Evolutionary conservation across 441 rosid genomes (phyloP).

Genomic region (Brassica hybrid): DNA sequence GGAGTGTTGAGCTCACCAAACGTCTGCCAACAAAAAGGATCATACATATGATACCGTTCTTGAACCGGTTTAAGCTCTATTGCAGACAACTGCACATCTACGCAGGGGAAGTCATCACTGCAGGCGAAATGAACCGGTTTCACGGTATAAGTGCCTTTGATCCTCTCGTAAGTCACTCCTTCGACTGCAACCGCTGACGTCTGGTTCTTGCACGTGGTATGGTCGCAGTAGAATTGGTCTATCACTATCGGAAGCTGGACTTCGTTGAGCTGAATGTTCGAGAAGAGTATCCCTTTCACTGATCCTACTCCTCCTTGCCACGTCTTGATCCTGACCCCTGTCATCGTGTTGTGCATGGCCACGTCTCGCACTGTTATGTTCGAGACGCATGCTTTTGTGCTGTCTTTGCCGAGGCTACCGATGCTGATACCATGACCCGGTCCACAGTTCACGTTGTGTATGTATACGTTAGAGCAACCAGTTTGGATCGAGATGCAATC

Average conservation of each 20-base stretch:
- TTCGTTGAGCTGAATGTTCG: slow-evolving; percentile 89
- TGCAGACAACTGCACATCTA: slow-evolving; percentile 64
- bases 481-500: slow-evolving; percentile 96
- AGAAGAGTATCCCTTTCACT: slow-evolving; percentile 80
- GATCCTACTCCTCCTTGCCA: slow-evolving; percentile 99
- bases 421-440: slow-evolving; percentile 99
- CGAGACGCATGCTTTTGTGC: slow-evolving; percentile 93
- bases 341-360: slow-evolving; percentile 85
- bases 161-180: slow-evolving; percentile 81
- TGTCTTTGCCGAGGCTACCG: slow-evolving; percentile 86
- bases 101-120: slow-evolving; percentile 83
- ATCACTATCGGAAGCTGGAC: slow-evolving; percentile 92
- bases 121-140: slow-evolving; percentile 90
- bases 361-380: slow-evolving; percentile 90
- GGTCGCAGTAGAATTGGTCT: slow-evolving; percentile 95
- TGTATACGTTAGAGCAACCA: slow-evolving; percentile 83
- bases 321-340: slow-evolving; percentile 93
- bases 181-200: slow-evolving; percentile 87
- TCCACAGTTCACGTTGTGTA: slow-evolving; percentile 91
- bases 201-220: slow-evolving; percentile 73
- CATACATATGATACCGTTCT: slow-evolving; percentile 60
- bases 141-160: slow-evolving; percentile 92
- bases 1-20: slow-evolving; percentile 84
- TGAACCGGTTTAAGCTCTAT: slow-evolving; percentile 72
- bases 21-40: slow-evolving; percentile 89